These are phyloP conservation scores for Teratosphaeria viscida DNA, from an alignment of 2,329 filamentous ascomycete species.

Conservation along the genomic window DNA sequence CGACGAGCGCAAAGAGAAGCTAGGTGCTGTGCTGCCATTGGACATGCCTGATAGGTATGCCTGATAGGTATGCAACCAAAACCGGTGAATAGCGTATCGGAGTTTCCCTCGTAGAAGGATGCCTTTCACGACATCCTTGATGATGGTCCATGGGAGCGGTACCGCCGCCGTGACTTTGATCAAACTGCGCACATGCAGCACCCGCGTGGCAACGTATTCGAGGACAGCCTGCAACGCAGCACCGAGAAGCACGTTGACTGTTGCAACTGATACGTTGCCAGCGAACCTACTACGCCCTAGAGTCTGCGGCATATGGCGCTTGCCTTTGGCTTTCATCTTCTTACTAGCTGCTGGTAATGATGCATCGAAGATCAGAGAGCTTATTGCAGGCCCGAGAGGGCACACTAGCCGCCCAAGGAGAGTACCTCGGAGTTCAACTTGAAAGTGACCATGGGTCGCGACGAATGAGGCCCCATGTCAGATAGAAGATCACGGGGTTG, in stretches of 20 bases:
- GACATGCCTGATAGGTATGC: constrained; percentile 43
- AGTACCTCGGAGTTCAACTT: constrained; percentile 64
- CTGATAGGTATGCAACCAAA: constrained; percentile 49
- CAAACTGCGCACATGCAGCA: constrained; percentile 43
- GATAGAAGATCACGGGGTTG: constrained; percentile 79
- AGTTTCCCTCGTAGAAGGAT: constrained; percentile 51
- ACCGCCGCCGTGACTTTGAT: constrained; percentile 49
- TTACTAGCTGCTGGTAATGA: constrained; percentile 58
- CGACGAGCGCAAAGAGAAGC: constrained; percentile 51
- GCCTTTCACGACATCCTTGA: constrained; percentile 44
- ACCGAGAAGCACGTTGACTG: constrained; percentile 46
- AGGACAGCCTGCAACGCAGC: constrained; percentile 45
- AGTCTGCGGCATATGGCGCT: constrained; percentile 36
- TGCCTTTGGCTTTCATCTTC: constrained; percentile 57
- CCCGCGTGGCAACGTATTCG: constrained; percentile 45
- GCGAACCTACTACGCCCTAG: constrained; percentile 34
- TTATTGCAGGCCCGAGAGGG: constrained; percentile 60
- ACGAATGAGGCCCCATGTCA: constrained; percentile 84
- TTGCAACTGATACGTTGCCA: constrained; percentile 43
- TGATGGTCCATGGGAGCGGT: constrained; percentile 52
- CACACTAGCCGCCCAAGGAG: constrained; percentile 57
- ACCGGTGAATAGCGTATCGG: constrained; percentile 64
- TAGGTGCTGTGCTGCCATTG: constrained; percentile 49
- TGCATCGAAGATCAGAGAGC: constrained; percentile 65
- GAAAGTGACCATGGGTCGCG: constrained; percentile 62